A percentile compares a stretch with the other conserved stretches of the same genome.
phyloP scores from a whole-genome alignment of 2,329 filamentous ascomycete genomes.

The Tolypocladium guangdongense region DNA sequence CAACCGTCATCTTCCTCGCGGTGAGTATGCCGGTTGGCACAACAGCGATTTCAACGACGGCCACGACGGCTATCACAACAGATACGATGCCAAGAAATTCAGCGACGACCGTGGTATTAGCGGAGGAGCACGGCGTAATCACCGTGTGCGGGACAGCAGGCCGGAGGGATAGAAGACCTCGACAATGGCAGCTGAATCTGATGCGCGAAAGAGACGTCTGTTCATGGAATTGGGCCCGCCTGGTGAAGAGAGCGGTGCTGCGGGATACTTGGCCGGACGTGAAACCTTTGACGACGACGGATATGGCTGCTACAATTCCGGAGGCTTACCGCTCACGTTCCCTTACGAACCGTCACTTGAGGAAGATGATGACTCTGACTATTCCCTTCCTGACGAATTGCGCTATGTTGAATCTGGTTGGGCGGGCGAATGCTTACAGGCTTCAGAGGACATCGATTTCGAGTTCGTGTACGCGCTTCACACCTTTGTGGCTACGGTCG shows the following conservation, averaged over 20 bases:
- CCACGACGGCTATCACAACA: constrained; percentile 10
- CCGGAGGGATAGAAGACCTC: constrained; percentile 1
- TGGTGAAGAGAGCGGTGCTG: neutral
- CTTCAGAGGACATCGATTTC: constrained; percentile 97
- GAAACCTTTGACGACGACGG: neutral
- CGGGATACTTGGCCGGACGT: neutral
- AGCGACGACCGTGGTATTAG: neutral
- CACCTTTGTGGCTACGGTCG: constrained; percentile 94
- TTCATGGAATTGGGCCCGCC: neutral
- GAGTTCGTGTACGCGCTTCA: constrained; percentile 98
- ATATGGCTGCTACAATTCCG: constrained; percentile 10
- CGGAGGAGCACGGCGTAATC: neutral
- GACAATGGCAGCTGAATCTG: neutral
- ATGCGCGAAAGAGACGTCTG: neutral
- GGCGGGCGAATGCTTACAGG: constrained; percentile 77
- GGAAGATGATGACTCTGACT: constrained; percentile 53
- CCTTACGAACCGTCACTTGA: constrained; percentile 34
- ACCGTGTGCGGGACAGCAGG: neutral
- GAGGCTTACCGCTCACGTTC: constrained; percentile 24
- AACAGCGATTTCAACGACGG: constrained; percentile 15
- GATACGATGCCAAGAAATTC: constrained; percentile 5
- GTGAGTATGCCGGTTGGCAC: constrained; percentile 30
- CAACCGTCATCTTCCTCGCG: constrained; percentile 33
- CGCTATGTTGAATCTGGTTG: constrained; percentile 62
- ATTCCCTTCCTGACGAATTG: constrained; percentile 42